Evolutionary conservation across 1,284 basidiomycete genomes (phyloP).

Genomic region (Abortiporus biennis): DNA sequence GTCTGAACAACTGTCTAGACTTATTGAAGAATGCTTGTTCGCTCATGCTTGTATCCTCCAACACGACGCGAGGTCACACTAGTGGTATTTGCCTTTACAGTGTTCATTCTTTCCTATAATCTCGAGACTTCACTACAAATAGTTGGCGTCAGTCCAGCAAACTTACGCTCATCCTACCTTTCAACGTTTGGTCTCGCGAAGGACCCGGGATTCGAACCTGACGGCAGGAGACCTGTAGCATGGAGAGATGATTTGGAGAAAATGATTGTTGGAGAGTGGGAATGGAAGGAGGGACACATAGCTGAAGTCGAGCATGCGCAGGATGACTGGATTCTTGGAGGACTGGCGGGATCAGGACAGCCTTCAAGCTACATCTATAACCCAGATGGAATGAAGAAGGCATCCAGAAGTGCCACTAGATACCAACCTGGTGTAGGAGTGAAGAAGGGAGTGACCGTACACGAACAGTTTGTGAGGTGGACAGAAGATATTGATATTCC

Average conservation of each 20-base stretch:
- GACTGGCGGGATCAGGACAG: slow-evolving; percentile 6
- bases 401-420: slow-evolving; percentile 19
- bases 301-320: slow-evolving; percentile 31
- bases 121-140: slow-evolving; percentile 49
- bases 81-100: slow-evolving; percentile 49
- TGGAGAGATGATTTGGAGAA: slow-evolving; percentile 51
- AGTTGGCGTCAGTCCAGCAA: slow-evolving; percentile 35
- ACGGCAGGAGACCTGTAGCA: slow-evolving; percentile 42
- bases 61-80: slow-evolving; percentile 61
- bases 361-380: slow-evolving; percentile 22
- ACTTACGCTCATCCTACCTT: slow-evolving; percentile 21
- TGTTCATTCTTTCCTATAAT: slow-evolving; percentile 64
- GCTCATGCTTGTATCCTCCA: slow-evolving; percentile 53
- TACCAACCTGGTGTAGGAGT: slow-evolving; percentile 4
- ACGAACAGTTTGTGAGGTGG: slow-evolving; percentile 51
- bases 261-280: slow-evolving; percentile 61
- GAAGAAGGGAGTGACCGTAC: slow-evolving; percentile 25
- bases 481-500: slow-evolving; percentile 46
- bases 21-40: slow-evolving; percentile 27
- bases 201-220: slow-evolving; percentile 27
- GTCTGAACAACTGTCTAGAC: too few species aligned
- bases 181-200: slow-evolving; percentile 26
- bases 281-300: slow-evolving; percentile 52
- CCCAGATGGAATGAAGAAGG: slow-evolving; percentile 24
- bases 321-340: slow-evolving; percentile 13